Percentiles rank a stretch among this genome's conserved stretches.
Conservation (phyloP, 2,329 filamentous ascomycete species). For the Colletotrichum zoysiae region DNA sequence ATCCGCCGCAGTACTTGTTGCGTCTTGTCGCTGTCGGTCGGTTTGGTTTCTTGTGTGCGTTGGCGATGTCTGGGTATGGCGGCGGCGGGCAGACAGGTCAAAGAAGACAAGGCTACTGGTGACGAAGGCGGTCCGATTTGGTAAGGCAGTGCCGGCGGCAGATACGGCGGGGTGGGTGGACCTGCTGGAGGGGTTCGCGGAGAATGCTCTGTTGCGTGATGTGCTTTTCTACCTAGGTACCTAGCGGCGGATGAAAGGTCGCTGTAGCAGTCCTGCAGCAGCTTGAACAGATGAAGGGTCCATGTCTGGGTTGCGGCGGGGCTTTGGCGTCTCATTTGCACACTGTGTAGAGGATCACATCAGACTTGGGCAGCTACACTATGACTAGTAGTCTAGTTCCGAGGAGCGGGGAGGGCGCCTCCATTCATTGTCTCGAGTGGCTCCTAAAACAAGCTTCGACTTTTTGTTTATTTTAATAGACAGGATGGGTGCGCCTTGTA, state of each 20-base stretch:
- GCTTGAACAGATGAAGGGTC: not conserved
- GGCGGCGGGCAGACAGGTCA: not conserved
- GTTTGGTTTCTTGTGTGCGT: slow-evolving; percentile 5
- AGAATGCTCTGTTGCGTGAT: not conserved
- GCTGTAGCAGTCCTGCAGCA: not conserved
- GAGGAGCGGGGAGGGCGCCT: not conserved
- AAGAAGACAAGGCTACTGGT: slow-evolving; percentile 10
- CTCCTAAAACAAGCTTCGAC: not conserved
- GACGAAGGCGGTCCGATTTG: not conserved
- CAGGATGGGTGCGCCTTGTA: not conserved
- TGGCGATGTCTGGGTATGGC: slow-evolving; percentile 16
- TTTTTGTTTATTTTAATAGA: not conserved
- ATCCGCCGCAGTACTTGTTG: not conserved
- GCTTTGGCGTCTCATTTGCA: not conserved
- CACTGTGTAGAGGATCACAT: not conserved
- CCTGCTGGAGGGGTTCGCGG: slow-evolving; percentile 14
- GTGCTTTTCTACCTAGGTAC: not conserved
- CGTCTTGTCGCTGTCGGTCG: slow-evolving; percentile 8
- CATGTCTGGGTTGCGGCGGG: not conserved
- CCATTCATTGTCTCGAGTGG: not conserved
- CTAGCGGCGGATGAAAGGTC: not conserved
- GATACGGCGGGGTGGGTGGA: not conserved
- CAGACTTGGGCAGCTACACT: too few species aligned
- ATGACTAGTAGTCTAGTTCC: too few species aligned
- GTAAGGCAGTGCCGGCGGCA: slow-evolving; percentile 11